Base-by-base conservation (phyloP, 1,139 yeast species). In the Lodderomyces jiufengensis region DNA sequence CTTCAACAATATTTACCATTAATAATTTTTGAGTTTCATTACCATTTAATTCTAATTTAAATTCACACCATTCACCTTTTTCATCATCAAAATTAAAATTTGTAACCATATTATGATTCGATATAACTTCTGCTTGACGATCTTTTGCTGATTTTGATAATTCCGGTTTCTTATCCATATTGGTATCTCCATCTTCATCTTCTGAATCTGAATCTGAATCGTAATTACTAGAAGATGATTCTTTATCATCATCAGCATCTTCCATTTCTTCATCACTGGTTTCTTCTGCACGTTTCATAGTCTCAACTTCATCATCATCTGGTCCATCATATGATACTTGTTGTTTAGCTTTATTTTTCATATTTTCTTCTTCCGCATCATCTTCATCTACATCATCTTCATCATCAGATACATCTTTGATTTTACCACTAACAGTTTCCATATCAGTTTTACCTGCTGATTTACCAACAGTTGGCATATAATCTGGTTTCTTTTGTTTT, bases 1-100 rank as follows among this genome's bases (percentile, higher is more conserved):
- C 92, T 66, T 94, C 99, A 42, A 92, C 81, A 54, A 94, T 82
- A 67, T 92, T 92, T 39, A 94, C 97, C 98, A 94, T 90, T 70
- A 94, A 80, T 59, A 94, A 70, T 71, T 94, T 94, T 63, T 88
- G 94, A 27, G 95, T 82, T 36, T 81, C 84, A 34, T 50, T 50
- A 23, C 95, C 90, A 38, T 88, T 80, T 51, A 88, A 75, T 53
- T 85, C 92, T 42, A 94, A 64, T 53, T 80, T 81, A 61, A 94
- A 85, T 59, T 84, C 84, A 70, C 97, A 90, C 97, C 96, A 90
- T 54, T 80, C 78, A 45, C 98, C 98, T 32, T 71, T 56, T 23
- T 67, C 78, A 57, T 92, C 97, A 62, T 94, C 98, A 56, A 90
- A 94, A 63, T 86, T 81, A 67, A 86, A 92, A 55, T 76, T 74